phyloP scores from a whole-genome alignment of 2,329 filamentous ascomycete species.

The Botrytis squamosa region DNA sequence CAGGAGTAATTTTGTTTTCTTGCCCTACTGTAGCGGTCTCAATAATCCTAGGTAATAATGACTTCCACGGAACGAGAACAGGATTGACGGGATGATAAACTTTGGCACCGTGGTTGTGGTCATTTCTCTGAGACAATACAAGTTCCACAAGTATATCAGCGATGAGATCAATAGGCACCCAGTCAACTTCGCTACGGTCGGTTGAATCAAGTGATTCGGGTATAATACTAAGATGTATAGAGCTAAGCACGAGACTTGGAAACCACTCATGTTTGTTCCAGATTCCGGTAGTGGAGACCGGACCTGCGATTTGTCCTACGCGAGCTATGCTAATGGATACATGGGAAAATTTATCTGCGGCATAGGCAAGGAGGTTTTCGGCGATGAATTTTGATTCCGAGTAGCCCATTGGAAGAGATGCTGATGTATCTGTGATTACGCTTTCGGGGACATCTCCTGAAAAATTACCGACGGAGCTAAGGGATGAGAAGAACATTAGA shows the following conservation, averaged over 20 bases:
- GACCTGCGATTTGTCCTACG: constrained; percentile 50
- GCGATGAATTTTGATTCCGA: constrained; percentile 33
- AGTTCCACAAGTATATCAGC: not conserved
- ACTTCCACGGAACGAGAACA: not conserved
- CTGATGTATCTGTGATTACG: not conserved
- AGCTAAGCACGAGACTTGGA: constrained; percentile 7
- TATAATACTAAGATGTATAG: not conserved
- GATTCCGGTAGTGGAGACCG: not conserved
- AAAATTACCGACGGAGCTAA: constrained; percentile 25
- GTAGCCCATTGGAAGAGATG: constrained; percentile 32
- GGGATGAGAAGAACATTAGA: constrained; percentile 36
- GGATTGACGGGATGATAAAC: constrained; percentile 1
- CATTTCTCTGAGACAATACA: no score
- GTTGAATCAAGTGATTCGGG: not conserved
- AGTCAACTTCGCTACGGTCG: not conserved
- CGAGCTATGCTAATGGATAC: constrained; percentile 45
- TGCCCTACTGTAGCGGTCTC: not conserved
- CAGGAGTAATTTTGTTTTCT: not conserved
- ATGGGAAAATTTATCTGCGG: constrained; percentile 35
- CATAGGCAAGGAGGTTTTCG: constrained; percentile 43
- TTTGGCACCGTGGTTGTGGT: not conserved
- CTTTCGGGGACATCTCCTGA: constrained; percentile 31
- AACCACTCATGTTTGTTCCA: constrained; percentile 9
- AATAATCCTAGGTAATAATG: not conserved
- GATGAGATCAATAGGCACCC: constrained; percentile 4